Conservation (phyloP, 1,284 basidiomycete species). For the Cryptococcus sp. region DNA sequence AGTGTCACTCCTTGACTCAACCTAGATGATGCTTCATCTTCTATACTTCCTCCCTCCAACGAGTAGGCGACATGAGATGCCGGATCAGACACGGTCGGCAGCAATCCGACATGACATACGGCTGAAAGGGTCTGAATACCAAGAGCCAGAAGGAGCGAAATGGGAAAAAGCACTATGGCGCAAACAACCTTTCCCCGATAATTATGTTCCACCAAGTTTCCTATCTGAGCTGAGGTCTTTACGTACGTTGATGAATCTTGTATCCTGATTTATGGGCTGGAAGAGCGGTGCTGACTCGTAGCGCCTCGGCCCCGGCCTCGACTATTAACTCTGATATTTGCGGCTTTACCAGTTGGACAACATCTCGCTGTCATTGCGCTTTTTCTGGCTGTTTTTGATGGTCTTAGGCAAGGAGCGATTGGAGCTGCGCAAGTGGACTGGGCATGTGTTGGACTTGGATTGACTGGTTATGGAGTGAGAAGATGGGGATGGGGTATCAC, state of each 20-base stretch:
- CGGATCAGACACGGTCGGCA: not conserved
- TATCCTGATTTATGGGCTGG: not conserved
- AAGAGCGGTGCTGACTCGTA: not conserved
- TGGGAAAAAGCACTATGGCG: slow-evolving; percentile 89
- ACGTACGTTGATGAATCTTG: slow-evolving; percentile 50
- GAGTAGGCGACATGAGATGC: not conserved
- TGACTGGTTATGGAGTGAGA: slow-evolving; percentile 61
- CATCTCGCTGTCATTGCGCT: slow-evolving; percentile 74
- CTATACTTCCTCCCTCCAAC: not conserved
- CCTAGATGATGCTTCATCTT: too few relatives aligned
- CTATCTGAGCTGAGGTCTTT: slow-evolving; percentile 71
- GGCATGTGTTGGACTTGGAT: slow-evolving; percentile 62
- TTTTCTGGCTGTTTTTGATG: slow-evolving; percentile 75
- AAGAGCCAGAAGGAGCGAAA: too few relatives aligned
- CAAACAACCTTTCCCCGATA: slow-evolving; percentile 70
- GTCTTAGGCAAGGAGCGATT: slow-evolving; percentile 60
- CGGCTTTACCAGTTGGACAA: slow-evolving; percentile 76
- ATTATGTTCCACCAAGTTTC: slow-evolving; percentile 75
- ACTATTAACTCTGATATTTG: slow-evolving; percentile 63
- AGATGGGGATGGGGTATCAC: slow-evolving; percentile 19
- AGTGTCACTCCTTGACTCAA: too few relatives aligned
- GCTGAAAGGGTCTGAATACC: too few relatives aligned
- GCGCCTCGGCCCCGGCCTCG: slow-evolving; percentile 47
- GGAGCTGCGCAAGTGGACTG: slow-evolving; percentile 68
- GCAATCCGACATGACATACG: too few relatives aligned